These are phyloP conservation scores for Cucumis sativus DNA, from an alignment of 306 rosid genomes.

Conservation along the genomic window Cucumber_9930_V3 NC_026658.2:3400001-3400500, in stretches of 20 bases:
- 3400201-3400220: not conserved
- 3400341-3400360: not conserved
- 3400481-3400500: slow-evolving; percentile 49
- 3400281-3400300: not conserved
- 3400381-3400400: not conserved
- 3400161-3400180: not conserved
- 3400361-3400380: not conserved
- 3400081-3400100: slow-evolving; percentile 50
- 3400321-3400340: not conserved
- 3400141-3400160: not conserved
- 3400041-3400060: slow-evolving; percentile 44
- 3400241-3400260: not conserved
- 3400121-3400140: not conserved
- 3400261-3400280: not conserved
- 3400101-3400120: not conserved
- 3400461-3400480: not conserved
- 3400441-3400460: not conserved
- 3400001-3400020: slow-evolving; percentile 34
- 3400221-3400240: not conserved
- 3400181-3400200: not conserved
- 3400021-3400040: slow-evolving; percentile 66
- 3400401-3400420: not conserved
- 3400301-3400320: not conserved
- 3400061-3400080: slow-evolving; percentile 55
- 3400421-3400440: not conserved